Conservation (phyloP, 139 green algal species). For the Gonium pectorale region DNA sequence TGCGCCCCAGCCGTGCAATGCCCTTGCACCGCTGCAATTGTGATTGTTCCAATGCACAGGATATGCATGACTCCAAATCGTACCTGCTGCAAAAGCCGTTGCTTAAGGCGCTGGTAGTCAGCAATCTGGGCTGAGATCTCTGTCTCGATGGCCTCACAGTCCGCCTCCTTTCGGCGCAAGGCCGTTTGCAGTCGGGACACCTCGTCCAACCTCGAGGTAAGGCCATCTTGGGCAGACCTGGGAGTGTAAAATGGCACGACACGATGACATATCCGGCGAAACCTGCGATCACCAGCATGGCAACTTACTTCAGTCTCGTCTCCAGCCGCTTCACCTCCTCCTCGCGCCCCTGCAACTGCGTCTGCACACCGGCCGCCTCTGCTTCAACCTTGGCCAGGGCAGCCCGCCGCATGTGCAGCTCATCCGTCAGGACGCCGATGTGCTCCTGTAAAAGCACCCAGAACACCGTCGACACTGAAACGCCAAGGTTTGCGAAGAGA, state of each 20-base stretch:
- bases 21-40: too few species aligned
- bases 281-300: too few species aligned
- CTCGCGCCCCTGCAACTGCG: slow-evolving; percentile 8
- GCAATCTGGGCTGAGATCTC: slow-evolving; percentile 50
- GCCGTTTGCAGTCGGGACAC: slow-evolving; percentile 29
- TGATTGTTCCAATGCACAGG: too few species aligned
- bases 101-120: slow-evolving; percentile 53
- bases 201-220: slow-evolving; percentile 18
- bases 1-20: too few species aligned
- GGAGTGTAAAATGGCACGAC: background rate
- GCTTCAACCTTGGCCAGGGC: background rate
- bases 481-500: too few species aligned
- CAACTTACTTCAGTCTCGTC: slow-evolving; percentile 11
- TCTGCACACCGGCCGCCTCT: slow-evolving; percentile 1
- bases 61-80: too few species aligned
- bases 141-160: slow-evolving; percentile 43
- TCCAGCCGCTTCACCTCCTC: slow-evolving; percentile 43
- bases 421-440: slow-evolving; percentile 17
- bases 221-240: slow-evolving; percentile 9
- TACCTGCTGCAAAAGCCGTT: slow-evolving; percentile 44
- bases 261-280: too few species aligned
- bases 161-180: slow-evolving; percentile 50
- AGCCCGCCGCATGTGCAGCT: slow-evolving; percentile 16
- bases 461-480: too few species aligned
- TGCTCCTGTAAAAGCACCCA: slow-evolving; percentile 42